Base-by-base conservation (phyloP, 179 eudicot species). In the Heliamphora pulchella region DNA sequence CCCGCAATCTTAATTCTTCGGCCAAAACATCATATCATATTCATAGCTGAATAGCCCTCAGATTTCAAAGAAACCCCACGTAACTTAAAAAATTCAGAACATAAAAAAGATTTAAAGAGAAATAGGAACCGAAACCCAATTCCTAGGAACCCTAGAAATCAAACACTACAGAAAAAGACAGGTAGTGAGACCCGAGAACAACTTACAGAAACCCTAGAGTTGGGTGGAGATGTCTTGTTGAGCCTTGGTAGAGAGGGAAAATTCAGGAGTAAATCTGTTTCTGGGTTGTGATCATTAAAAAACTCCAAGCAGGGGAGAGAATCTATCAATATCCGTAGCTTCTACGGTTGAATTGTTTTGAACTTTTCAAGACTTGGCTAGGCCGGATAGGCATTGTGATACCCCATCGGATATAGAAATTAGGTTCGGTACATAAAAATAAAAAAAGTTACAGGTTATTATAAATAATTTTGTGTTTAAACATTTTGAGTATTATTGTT, bases 161-260 rank as follows among this genome's bases (percentile, higher is more conserved):
- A 8, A 18, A 43, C 41, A 17, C 15, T 43, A 17, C 22, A 76
- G 11, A 44, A 15, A 13, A 2, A 75, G 1, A 58, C 13, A 22
- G 14, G 7, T 59, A 74, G 15, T 20, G 20, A 7, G 14, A 13
- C 8, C 0, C 31, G 18, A 6, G 3, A 47, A 9, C 50, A 55
- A 76, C 79, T 76, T 18, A 62, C 70, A 61, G 51, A 77, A 64
- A 77, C 71, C 79, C 71, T 48, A 66, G 55, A 77, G 20, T 48
- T 63, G 13, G 22, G n/a, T 11, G 22, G 41, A 8, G 6, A 50
- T 69, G 5, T 54, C 58, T 54, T 53, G 20, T 43, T 3, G 67
- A 54, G 5, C 61, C 79, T 59, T 62, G 14, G 41, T 13, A 67
- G 65, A 57, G 78, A 57, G 22, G n/a, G 74, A 46, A 58, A 71